Evolutionary conservation across 2,329 filamentous ascomycete species (phyloP).

Genomic region (Elsinoe ampelina): DNA sequence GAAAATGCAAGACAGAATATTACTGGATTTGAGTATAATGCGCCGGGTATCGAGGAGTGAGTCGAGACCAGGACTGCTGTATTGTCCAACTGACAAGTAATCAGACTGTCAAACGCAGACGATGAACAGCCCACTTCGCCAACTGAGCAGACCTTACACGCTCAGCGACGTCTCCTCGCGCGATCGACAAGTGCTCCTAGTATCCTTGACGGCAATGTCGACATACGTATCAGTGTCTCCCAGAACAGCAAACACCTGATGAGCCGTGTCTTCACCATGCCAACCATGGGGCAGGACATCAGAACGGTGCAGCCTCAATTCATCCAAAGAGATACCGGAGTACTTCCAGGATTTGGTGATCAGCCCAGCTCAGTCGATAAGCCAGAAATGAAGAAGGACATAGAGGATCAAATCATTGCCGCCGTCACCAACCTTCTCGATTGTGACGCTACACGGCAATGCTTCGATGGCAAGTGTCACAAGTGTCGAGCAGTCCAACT

Average conservation of each 20-base stretch:
- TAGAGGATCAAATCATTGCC: not conserved
- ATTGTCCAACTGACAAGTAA: not conserved
- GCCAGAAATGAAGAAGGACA: not conserved
- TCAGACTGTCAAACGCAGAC: not conserved
- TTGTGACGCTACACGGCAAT: not conserved
- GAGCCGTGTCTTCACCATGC: slow-evolving; percentile 2
- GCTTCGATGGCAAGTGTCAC: slow-evolving; percentile 9
- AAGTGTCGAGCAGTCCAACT: not conserved
- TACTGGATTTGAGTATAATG: slow-evolving; percentile 16
- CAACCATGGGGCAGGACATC: not conserved
- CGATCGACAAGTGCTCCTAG: not conserved
- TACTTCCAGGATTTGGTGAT: no score
- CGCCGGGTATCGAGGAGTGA: slow-evolving; percentile 16
- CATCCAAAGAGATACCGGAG: not conserved
- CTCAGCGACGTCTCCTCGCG: not conserved
- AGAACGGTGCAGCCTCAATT: not conserved
- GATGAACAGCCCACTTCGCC: not conserved
- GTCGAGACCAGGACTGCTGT: not conserved
- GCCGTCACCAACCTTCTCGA: not conserved
- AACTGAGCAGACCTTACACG: not conserved
- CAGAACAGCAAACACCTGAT: not conserved
- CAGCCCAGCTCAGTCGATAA: not conserved
- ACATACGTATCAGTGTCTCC: not conserved
- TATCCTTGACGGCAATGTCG: not conserved
- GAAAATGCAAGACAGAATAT: not conserved